Evolutionary conservation across 768 basidiomycete genomes (phyloP).

Genomic region (Clathrus columnatus): DNA sequence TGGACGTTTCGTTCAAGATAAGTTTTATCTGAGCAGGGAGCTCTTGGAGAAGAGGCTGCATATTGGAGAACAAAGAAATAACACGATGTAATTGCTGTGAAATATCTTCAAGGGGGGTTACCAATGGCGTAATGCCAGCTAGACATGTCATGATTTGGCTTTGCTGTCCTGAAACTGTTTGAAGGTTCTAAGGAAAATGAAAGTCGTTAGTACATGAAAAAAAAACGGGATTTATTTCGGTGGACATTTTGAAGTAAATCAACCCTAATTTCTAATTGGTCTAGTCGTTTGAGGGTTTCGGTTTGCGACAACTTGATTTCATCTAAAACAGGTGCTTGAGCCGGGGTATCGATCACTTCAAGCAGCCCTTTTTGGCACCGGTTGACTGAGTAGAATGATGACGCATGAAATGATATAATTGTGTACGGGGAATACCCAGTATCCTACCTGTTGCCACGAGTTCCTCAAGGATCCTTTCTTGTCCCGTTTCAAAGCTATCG

Average conservation of each 20-base stretch:
- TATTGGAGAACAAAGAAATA: background rate
- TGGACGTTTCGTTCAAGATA: background rate
- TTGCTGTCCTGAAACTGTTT: slow-evolving; percentile 57
- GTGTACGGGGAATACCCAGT: background rate
- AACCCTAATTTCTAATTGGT: background rate
- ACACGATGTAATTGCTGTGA: slow-evolving; percentile 5
- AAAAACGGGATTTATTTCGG: background rate
- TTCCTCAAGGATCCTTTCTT: slow-evolving; percentile 7
- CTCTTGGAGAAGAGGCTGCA: background rate
- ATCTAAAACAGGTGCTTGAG: background rate
- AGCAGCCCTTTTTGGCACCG: slow-evolving; percentile 8
- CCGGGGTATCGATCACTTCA: slow-evolving; percentile 1
- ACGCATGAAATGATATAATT: background rate
- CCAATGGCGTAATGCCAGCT: slow-evolving; percentile 50
- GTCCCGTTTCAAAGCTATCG: slow-evolving; percentile 1
- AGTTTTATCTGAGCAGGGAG: slow-evolving; percentile 2
- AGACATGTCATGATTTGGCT: slow-evolving; percentile 44
- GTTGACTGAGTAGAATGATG: background rate
- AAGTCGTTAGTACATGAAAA: background rate
- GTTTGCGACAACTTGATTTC: slow-evolving; percentile 1
- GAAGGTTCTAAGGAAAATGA: slow-evolving; percentile 24
- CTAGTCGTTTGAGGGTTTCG: background rate
- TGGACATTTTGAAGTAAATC: slow-evolving; percentile 1
- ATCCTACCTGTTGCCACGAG: background rate
- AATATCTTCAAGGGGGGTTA: background rate